Evolutionary conservation across 768 basidiomycete species (phyloP), one percentile per base, ranked within the genome.

Genomic region (Lactarius evosmus): DNA sequence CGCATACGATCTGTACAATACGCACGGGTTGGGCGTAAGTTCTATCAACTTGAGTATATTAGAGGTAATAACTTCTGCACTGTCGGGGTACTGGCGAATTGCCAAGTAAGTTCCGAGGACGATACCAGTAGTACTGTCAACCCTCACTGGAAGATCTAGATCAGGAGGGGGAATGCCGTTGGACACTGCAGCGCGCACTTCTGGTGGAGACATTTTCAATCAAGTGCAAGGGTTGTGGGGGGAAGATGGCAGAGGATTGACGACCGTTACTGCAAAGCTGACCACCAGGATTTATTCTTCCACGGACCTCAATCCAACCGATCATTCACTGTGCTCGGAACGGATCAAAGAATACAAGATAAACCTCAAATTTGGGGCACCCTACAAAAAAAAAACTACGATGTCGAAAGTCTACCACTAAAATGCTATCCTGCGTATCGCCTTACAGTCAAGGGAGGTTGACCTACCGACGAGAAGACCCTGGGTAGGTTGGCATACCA

Each of bases 11-110:
- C 6, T 12, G 46, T 49, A 14, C 46, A 14, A 17, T 29, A 71
- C 77, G 61, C 69, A 80, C 83, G 78, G 74, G 58, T 81, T 67
- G 19, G 75, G 70, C 0, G 78, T 70, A 54, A 76, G 73, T 54
- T 73, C 75, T 16, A 73, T 63, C 3, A 83, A 70, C 61, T 77
- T 75, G 58, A 78, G 67, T 38, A 81, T 61, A 67, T 83, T 85
- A 33, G 73, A 73, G 0, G 84, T 85, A 61, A 85, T 78, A 63
- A 74, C 75, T 22, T 83, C 83, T 1, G 81, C 75, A 29, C 68
- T 76, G 56, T 82, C 78, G 38, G 83, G 82, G 36, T 77, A 74
- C 83, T 84, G 51, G 16, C 25, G 12, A 63, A 64, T 22, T 22
- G 12, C 32, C 17, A 32, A 4, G 40, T 46, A 9, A 34, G 32